Conservation (phyloP, 2,329 filamentous ascomycete species). For the Monosporascus sp. region DNA sequence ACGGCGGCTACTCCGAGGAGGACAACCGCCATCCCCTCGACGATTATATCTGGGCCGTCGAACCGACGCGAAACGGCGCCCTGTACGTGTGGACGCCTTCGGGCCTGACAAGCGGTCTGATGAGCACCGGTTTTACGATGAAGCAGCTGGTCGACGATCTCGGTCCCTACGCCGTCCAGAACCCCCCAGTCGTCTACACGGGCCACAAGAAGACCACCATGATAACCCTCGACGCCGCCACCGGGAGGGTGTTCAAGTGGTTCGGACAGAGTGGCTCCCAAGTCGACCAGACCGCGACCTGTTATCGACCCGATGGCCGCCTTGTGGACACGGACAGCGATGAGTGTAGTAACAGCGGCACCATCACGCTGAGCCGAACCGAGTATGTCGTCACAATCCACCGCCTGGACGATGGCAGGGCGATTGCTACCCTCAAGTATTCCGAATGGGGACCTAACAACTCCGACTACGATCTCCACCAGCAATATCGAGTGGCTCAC, state of each 20-base stretch:
- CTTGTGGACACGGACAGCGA: constrained; percentile 58
- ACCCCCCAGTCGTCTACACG: constrained; percentile 79
- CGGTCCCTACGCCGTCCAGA: constrained; percentile 68
- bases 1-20: constrained; percentile 26
- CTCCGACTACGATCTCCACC: constrained; percentile 78
- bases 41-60: constrained; percentile 91
- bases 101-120: constrained; percentile 50
- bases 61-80: constrained; percentile 80
- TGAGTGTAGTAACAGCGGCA: constrained; percentile 76
- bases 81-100: constrained; percentile 82
- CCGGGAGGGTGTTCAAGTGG: constrained; percentile 74
- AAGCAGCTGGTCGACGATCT: constrained; percentile 83
- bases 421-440: constrained; percentile 85
- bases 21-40: constrained; percentile 63
- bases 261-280: constrained; percentile 72
- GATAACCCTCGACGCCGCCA: constrained; percentile 82
- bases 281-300: constrained; percentile 67
- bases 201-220: constrained; percentile 88
- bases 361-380: constrained; percentile 75
- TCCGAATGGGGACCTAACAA: constrained; percentile 95
- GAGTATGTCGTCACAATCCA: constrained; percentile 89
- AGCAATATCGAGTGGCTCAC: constrained; percentile 73
- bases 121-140: constrained; percentile 67
- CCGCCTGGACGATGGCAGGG: constrained; percentile 63
- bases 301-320: constrained; percentile 61